Evolutionary conservation across 169 alveolate species (phyloP), one percentile per base, ranked within the genome.

Genomic region (Besnoitia besnoiti): DNA sequence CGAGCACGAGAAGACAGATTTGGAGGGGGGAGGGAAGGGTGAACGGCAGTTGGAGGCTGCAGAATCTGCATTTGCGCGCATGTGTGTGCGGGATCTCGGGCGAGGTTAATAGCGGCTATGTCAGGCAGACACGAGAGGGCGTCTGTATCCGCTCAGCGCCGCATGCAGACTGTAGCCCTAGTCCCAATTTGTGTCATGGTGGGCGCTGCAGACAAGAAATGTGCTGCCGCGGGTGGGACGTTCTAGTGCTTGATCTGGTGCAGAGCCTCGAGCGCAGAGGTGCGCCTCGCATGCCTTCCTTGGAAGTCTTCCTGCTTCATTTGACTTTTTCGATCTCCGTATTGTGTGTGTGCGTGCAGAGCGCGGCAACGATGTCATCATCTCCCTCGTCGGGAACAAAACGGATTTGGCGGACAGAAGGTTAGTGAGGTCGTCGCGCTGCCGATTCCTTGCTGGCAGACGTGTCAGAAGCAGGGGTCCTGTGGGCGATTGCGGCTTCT

Each of bases 331-430:
- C 5, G 49, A 16, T 61, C 67, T 27, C 44, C 49, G 8, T 14
- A 10, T 33, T 44, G 12, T 46, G 92, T 39, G 39, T 93, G 79
- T 14, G 47, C 8, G 7, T 93, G 94, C 97, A 90, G 99, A 98
- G 90, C 95, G 99, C 59, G 99, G 99, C 21, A 97, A 96, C 44
- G 99, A 99, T 92, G 99, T 98, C 79, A 97, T 99, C 61, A 97
- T 99, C 50, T 98, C 99, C 39, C 94, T 98, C 33, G 99, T 99
- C 50, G 99, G 99, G 21, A 99, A 98, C 96, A 99, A 99, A 96
- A 98, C 99, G 19, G 99, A 99, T 95, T 95, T 98, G 50, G 98
- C 96, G 46, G 99, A 99, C 85, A 97, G 97, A 89, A 95, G 99
- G 93, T 95, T 96, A 84, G 96, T 91, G n/a, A n/a, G n/a, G n/a